phyloP scores from a whole-genome alignment of 495 filamentous ascomycete genomes.

The Podospora anserina region DNA sequence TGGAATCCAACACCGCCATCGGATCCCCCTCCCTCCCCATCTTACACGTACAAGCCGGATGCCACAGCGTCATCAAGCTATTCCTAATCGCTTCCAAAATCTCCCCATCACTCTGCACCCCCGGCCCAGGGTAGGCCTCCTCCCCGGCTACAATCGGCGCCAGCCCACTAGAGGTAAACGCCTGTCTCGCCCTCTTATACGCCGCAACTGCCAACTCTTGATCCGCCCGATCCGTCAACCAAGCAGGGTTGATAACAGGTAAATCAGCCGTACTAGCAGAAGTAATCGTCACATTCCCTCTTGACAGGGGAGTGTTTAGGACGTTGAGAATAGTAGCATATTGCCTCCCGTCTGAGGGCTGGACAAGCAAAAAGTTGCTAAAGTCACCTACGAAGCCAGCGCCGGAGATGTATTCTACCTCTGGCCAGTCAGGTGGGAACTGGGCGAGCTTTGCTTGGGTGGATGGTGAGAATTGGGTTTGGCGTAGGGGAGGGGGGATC shows the following conservation, averaged over 20 bases:
- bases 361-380: slow-evolving; percentile 31
- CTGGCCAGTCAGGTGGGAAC: slow-evolving; percentile 58
- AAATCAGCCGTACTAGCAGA: slow-evolving; percentile 41
- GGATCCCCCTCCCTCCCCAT: slow-evolving; percentile 48
- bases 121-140: slow-evolving; percentile 4
- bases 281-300: slow-evolving; percentile 53
- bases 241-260: slow-evolving; percentile 49
- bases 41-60: slow-evolving; percentile 46
- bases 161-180: neutral
- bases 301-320: slow-evolving; percentile 47
- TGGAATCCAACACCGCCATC: slow-evolving; percentile 51
- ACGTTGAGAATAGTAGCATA: slow-evolving; percentile 34
- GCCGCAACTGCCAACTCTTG: slow-evolving; percentile 42
- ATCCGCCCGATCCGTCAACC: slow-evolving; percentile 45
- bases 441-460: slow-evolving; percentile 33
- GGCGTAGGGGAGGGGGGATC: slow-evolving; percentile 23
- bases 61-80: slow-evolving; percentile 33
- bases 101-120: slow-evolving; percentile 5
- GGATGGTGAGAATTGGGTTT: slow-evolving; percentile 18
- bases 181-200: slow-evolving; percentile 36
- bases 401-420: slow-evolving; percentile 45
- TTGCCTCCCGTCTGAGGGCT: slow-evolving; percentile 37
- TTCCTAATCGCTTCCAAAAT: slow-evolving; percentile 4
- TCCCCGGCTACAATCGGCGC: slow-evolving; percentile 4
- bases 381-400: slow-evolving; percentile 27